phyloP scores from a whole-genome alignment of 2,329 filamentous ascomycete genomes.

The Epichloe coenophiala region DNA sequence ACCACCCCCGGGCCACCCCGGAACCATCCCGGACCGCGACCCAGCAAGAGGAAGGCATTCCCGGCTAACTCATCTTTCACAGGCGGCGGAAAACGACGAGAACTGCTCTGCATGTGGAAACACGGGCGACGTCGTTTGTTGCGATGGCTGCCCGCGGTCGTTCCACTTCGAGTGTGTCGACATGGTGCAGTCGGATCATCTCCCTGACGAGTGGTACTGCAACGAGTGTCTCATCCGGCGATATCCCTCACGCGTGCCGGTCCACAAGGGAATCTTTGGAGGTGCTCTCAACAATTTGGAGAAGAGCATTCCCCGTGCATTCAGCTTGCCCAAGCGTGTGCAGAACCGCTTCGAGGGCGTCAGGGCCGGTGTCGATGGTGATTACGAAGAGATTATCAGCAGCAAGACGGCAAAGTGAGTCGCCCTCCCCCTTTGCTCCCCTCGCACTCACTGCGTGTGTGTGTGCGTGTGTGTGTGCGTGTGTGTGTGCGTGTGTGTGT shows the following conservation, averaged over 20 bases:
- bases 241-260: constrained; percentile 30
- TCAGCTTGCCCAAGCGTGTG: constrained; percentile 55
- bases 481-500: neutral
- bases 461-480: too few relatives aligned
- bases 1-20: too few relatives aligned
- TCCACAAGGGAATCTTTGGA: constrained; percentile 44
- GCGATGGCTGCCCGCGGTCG: constrained; percentile 79
- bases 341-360: constrained; percentile 72
- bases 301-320: constrained; percentile 57
- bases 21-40: neutral
- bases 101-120: constrained; percentile 77
- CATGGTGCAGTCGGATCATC: constrained; percentile 54
- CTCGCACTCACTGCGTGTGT: neutral
- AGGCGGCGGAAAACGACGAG: constrained; percentile 64
- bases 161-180: constrained; percentile 87
- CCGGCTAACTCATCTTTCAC: constrained; percentile 18
- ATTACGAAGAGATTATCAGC: constrained; percentile 57
- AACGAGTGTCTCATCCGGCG: constrained; percentile 49
- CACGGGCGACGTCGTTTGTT: constrained; percentile 77
- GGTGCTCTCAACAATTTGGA: constrained; percentile 51
- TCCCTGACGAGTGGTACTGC: constrained; percentile 77
- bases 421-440: neutral
- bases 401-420: constrained; percentile 52
- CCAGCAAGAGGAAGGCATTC: neutral
- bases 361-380: constrained; percentile 59